Percentiles rank a stretch among this genome's conserved stretches.
phyloP scores from a whole-genome alignment of 345 rosid genomes.

The Euphorbia peplus region DNA sequence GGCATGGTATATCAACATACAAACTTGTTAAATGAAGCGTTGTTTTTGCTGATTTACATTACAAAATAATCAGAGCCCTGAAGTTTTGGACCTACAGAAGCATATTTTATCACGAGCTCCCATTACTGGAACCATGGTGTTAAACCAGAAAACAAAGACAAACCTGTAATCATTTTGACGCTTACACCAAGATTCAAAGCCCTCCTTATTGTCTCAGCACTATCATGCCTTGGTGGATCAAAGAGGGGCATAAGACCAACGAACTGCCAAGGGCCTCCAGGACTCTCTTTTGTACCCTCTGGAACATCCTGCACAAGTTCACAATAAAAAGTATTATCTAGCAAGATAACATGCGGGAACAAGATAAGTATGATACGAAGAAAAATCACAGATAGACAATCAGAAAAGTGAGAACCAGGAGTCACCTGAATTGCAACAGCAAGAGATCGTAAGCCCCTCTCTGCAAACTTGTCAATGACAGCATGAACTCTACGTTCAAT shows the following conservation, averaged over 20 bases:
- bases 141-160: constrained; percentile 19
- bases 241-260: constrained; percentile 97
- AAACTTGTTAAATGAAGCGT: not conserved
- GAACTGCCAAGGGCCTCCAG: constrained; percentile 97
- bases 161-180: constrained; percentile 98
- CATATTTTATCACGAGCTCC: not conserved
- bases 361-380: not conserved
- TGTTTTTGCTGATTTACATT: no score
- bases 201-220: constrained; percentile 94
- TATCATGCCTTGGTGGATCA: constrained; percentile 98
- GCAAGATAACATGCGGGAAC: not conserved
- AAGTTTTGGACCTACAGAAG: not conserved
- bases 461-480: constrained; percentile 93
- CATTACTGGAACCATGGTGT: not conserved
- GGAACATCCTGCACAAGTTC: constrained; percentile 79
- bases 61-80: not conserved
- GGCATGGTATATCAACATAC: not conserved
- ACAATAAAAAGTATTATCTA: not conserved
- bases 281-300: constrained; percentile 77
- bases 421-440: constrained; percentile 94
- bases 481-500: constrained; percentile 92
- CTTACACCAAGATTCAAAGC: constrained; percentile 96
- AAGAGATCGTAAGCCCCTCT: constrained; percentile 90
- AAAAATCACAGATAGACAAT: not conserved
- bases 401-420: constrained; percentile 4